Percentiles rank a stretch among this genome's conserved stretches.
Conservation (phyloP, 768 basidiomycete species). For the Hortiboletus campestris region DNA sequence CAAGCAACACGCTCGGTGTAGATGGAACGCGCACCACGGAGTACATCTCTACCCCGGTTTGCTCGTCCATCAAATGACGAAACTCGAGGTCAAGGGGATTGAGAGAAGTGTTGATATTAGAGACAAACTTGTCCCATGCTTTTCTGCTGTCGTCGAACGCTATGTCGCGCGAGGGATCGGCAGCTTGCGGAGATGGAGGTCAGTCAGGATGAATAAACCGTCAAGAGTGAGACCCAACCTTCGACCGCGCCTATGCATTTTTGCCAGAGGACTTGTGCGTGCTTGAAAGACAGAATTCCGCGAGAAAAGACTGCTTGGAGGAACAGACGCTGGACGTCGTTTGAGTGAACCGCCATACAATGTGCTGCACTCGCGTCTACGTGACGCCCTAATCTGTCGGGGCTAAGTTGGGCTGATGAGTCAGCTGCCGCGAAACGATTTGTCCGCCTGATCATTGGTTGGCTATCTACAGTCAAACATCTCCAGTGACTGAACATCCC, state of each 20-base stretch:
- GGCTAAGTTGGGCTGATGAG: no score
- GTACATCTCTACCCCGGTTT: conserved; percentile 60
- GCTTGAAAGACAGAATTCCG: conserved; percentile 58
- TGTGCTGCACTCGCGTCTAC: background rate
- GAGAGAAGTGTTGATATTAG: conserved; percentile 57
- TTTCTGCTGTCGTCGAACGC: conserved; percentile 39
- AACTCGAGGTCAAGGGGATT: conserved; percentile 75
- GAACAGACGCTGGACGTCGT: conserved; percentile 73
- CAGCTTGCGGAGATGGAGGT: conserved; percentile 38
- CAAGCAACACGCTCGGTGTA: background rate
- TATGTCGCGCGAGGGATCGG: conserved; percentile 50
- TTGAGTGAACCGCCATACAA: conserved; percentile 43
- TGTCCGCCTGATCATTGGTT: no score
- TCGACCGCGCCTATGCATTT: conserved; percentile 67
- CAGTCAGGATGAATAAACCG: background rate
- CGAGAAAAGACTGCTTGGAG: conserved; percentile 78
- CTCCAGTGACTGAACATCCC: no score
- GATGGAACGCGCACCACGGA: conserved; percentile 53
- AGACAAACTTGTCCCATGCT: conserved; percentile 61
- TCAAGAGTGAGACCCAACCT: conserved; percentile 39
- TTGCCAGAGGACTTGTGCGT: conserved; percentile 65
- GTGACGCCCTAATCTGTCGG: no score
- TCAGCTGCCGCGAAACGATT: no score
- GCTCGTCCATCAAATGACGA: conserved; percentile 59
- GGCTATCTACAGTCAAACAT: no score